phyloP scores from a whole-genome alignment of 2,329 filamentous ascomycete genomes.

The Phoma sp. region DNA sequence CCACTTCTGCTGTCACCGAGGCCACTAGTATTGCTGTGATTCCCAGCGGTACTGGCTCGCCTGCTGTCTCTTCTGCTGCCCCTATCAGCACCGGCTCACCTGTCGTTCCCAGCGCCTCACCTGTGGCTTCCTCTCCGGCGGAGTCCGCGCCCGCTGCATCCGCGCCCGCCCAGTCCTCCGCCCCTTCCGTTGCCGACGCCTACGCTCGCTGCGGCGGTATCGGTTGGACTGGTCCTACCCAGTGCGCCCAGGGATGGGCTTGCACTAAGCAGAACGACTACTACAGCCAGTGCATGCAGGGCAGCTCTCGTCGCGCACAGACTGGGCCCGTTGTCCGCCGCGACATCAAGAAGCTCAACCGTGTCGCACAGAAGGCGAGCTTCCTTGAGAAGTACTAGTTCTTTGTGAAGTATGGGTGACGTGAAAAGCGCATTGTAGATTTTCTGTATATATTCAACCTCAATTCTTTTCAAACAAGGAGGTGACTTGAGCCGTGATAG shows the following conservation, averaged over 20 bases:
- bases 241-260: slow-evolving; percentile 48
- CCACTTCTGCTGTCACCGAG: slow-evolving; percentile 8
- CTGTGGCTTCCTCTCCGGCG: slow-evolving; percentile 9
- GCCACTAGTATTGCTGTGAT: slow-evolving; percentile 9
- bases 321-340: slow-evolving; percentile 7
- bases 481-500: no score
- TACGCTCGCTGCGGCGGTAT: slow-evolving; percentile 55
- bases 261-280: slow-evolving; percentile 52
- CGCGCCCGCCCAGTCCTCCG: slow-evolving; percentile 4
- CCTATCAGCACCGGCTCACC: slow-evolving; percentile 12
- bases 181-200: slow-evolving; percentile 9
- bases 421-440: not conserved
- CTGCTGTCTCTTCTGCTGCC: not conserved
- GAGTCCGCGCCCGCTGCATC: slow-evolving; percentile 9
- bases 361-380: slow-evolving; percentile 4
- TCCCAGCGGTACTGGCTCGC: slow-evolving; percentile 2
- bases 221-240: slow-evolving; percentile 48
- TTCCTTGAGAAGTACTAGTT: slow-evolving; percentile 1
- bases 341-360: slow-evolving; percentile 15
- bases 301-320: slow-evolving; percentile 6
- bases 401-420: not conserved
- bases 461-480: not conserved
- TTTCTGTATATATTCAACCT: slow-evolving; percentile 13
- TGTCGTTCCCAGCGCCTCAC: slow-evolving; percentile 13
- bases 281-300: slow-evolving; percentile 51